Conservation (phyloP, 129 eudicot genomes). For the Scalesia atractyloides region DNA sequence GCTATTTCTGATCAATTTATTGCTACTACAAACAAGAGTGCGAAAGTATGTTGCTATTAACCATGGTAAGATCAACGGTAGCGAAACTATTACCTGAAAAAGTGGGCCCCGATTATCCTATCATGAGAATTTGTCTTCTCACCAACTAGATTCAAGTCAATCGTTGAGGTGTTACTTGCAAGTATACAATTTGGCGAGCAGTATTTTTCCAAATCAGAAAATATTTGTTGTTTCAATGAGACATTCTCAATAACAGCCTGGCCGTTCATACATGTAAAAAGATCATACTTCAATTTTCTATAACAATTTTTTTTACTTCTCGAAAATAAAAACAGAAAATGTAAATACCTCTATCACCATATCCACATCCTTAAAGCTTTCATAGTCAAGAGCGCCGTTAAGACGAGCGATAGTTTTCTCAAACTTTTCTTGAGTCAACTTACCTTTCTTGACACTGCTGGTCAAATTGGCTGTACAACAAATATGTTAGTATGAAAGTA, state of each 20-base stretch:
- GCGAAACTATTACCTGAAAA: constrained; percentile 69
- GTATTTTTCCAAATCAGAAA: constrained; percentile 64
- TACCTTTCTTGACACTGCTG: constrained; percentile 96
- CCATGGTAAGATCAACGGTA: not conserved
- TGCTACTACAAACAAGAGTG: not conserved
- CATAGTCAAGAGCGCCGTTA: constrained; percentile 75
- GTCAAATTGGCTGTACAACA: constrained; percentile 66
- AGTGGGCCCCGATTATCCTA: constrained; percentile 90
- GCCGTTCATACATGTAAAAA: constrained; percentile 9
- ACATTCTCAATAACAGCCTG: constrained; percentile 87
- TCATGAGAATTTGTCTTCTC: constrained; percentile 71
- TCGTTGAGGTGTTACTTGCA: constrained; percentile 74
- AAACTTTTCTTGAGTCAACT: constrained; percentile 71
- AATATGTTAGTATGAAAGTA: constrained; percentile 1
- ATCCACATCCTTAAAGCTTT: constrained; percentile 90
- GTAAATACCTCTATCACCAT: constrained; percentile 90
- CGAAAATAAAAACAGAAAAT: not conserved
- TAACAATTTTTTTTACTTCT: not conserved
- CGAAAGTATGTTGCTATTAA: not conserved
- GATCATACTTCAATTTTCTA: not conserved
- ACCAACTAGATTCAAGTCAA: constrained; percentile 66
- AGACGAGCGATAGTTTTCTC: constrained; percentile 79
- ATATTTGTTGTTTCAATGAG: constrained; percentile 70
- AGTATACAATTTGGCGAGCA: constrained; percentile 75
- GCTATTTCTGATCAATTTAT: not conserved